phyloP scores from a whole-genome alignment of 805 yeast genomes.

The Cyberlindnera subsufficiens region DNA sequence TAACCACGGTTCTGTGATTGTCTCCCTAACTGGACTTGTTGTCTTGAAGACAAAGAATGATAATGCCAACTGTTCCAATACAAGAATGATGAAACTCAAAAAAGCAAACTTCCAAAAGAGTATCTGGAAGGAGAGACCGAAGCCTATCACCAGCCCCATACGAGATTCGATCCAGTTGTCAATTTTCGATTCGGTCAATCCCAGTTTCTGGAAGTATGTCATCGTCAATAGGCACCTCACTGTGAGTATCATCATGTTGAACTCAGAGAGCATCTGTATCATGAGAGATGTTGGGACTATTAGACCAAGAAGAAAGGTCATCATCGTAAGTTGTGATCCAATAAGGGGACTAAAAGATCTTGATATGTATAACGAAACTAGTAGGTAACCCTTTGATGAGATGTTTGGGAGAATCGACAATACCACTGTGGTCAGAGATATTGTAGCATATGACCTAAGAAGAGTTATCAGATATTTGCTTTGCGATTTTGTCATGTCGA shows the following conservation, averaged over 20 bases:
- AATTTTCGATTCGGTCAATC: slow-evolving; percentile 8
- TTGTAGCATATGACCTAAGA: background rate
- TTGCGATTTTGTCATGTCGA: slow-evolving; percentile 1
- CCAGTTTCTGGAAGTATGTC: slow-evolving; percentile 15
- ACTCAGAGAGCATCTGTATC: slow-evolving; percentile 4
- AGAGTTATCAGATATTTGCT: background rate
- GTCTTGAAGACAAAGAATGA: slow-evolving; percentile 10
- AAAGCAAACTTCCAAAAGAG: slow-evolving; percentile 4
- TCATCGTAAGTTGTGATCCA: slow-evolving; percentile 9
- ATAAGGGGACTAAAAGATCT: slow-evolving; percentile 5
- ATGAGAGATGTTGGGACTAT: slow-evolving; percentile 2
- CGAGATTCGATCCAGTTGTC: slow-evolving; percentile 18
- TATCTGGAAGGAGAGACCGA: slow-evolving; percentile 10
- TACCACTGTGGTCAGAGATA: background rate
- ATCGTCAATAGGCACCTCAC: slow-evolving; percentile 7
- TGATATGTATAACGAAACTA: slow-evolving; percentile 3
- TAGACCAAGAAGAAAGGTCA: slow-evolving; percentile 7
- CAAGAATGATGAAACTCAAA: slow-evolving; percentile 8
- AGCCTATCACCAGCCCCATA: slow-evolving; percentile 13
- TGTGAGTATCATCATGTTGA: slow-evolving; percentile 6
- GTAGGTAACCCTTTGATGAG: background rate
- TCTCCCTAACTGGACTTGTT: slow-evolving; percentile 15
- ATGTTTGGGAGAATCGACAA: background rate
- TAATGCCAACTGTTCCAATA: slow-evolving; percentile 13
- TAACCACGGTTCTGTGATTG: slow-evolving; percentile 13